A percentile compares a stretch with the other conserved stretches of the same genome.
These are phyloP conservation scores for Collybia nuda DNA, from an alignment of 768 basidiomycete species.

Conservation along the genomic window DNA sequence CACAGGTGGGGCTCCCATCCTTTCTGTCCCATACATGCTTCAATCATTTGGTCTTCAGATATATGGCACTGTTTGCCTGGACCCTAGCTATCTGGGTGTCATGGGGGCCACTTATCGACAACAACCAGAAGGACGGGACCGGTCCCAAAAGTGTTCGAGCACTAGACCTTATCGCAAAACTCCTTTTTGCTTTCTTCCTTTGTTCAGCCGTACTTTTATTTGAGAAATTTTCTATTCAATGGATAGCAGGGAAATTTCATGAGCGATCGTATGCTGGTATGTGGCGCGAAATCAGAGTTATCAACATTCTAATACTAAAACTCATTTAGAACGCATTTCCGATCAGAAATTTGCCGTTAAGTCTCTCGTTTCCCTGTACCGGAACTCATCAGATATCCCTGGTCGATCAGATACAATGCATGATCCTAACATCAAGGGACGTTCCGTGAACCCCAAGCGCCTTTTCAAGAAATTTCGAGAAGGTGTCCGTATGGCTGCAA, in stretches of 20 bases:
- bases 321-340: constrained; percentile 64
- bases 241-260: constrained; percentile 83
- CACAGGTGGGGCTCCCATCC: constrained; percentile 42
- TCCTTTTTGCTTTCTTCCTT: constrained; percentile 73
- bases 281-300: neutral
- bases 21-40: neutral
- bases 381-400: constrained; percentile 70
- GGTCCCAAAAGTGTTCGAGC: constrained; percentile 33
- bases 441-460: constrained; percentile 51
- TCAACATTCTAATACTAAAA: no score
- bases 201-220: constrained; percentile 69
- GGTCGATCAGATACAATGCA: constrained; percentile 66
- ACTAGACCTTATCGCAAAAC: constrained; percentile 56
- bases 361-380: constrained; percentile 73
- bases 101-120: constrained; percentile 67
- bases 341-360: constrained; percentile 81
- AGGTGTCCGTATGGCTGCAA: constrained; percentile 71
- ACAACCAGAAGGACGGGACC: constrained; percentile 29
- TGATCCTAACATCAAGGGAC: constrained; percentile 32
- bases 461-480: constrained; percentile 71
- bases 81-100: constrained; percentile 65
- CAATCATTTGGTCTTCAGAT: constrained; percentile 25
- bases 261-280: constrained; percentile 56
- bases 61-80: constrained; percentile 72
- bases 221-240: constrained; percentile 87